phyloP scores from a whole-genome alignment of 2,329 filamentous ascomycete genomes.

The Plectosphaerella sp. region DNA sequence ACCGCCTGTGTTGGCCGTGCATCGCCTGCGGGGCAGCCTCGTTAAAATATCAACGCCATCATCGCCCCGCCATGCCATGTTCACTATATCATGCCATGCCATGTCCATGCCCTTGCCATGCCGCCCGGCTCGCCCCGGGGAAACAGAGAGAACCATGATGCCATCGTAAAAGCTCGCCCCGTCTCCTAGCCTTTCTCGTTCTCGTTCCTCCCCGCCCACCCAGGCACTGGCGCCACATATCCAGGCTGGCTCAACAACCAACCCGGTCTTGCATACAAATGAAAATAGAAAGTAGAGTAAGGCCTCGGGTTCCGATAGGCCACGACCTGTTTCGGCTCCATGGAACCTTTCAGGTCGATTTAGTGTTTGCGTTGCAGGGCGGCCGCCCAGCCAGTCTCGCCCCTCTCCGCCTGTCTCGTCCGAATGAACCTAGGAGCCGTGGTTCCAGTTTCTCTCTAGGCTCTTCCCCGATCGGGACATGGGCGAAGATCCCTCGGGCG shows the following conservation, averaged over 20 bases:
- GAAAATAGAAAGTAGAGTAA: background rate
- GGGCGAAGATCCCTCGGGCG: slow-evolving; percentile 25
- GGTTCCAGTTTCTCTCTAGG: slow-evolving; percentile 8
- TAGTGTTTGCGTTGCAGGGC: too few species aligned
- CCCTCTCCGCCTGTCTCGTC: too few species aligned
- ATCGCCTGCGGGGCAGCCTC: too few species aligned
- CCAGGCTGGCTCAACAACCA: background rate
- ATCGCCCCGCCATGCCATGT: too few species aligned
- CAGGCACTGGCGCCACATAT: background rate
- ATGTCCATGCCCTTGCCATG: background rate
- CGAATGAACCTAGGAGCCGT: background rate
- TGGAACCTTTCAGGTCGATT: too few species aligned
- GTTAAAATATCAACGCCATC: too few species aligned
- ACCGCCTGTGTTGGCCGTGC: too few species aligned
- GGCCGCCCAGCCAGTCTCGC: too few species aligned
- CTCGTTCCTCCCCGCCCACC: too few species aligned
- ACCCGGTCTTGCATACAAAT: background rate
- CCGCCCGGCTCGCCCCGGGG: background rate
- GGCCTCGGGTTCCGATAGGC: background rate
- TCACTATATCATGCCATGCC: background rate
- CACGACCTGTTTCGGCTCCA: too few species aligned
- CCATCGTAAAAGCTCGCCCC: background rate
- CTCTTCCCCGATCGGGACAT: slow-evolving; percentile 6
- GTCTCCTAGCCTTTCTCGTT: background rate
- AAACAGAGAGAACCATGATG: background rate